These are phyloP conservation scores for Avicennia marina DNA, from an alignment of 257 asterid species.

Conservation along the genomic window DNA sequence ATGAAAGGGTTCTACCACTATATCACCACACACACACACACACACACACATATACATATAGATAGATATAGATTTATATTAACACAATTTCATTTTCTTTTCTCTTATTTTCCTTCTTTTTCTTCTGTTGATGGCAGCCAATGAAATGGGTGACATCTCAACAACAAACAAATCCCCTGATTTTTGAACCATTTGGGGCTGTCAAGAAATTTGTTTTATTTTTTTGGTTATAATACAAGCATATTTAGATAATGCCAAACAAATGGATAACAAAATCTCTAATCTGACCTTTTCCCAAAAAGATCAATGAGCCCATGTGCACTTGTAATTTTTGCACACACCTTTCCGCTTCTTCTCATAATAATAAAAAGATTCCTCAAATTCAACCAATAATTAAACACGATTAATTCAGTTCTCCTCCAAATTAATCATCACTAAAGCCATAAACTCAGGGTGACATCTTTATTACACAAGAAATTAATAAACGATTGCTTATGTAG, in stretches of 20 bases:
- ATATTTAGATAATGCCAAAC: no score
- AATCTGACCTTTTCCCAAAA: no score
- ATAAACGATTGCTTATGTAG: not conserved
- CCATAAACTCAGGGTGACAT: slow-evolving; percentile 31
- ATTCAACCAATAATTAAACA: slow-evolving; percentile 3
- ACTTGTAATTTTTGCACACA: slow-evolving; percentile 5
- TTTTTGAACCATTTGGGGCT: slow-evolving; percentile 9
- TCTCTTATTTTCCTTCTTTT: no score
- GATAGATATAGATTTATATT: no score
- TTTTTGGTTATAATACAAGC: no score
- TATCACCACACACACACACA: no score
- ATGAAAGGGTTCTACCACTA: no score
- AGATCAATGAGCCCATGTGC: no score
- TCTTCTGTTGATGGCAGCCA: slow-evolving; percentile 2
- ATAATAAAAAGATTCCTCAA: slow-evolving; percentile 13
- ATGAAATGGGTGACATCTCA: slow-evolving; percentile 15
- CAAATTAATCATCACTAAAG: no score
- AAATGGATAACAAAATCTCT: not conserved
- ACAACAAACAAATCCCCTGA: slow-evolving; percentile 23
- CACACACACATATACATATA: no score
- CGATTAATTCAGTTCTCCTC: slow-evolving; percentile 4
- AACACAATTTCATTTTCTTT: no score
- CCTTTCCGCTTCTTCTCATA: slow-evolving; percentile 31
- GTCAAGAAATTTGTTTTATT: no score
- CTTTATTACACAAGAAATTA: slow-evolving; percentile 24